Base-by-base conservation (phyloP, 148 eudicot genomes). In the Nepenthes gracilis region DNA sequence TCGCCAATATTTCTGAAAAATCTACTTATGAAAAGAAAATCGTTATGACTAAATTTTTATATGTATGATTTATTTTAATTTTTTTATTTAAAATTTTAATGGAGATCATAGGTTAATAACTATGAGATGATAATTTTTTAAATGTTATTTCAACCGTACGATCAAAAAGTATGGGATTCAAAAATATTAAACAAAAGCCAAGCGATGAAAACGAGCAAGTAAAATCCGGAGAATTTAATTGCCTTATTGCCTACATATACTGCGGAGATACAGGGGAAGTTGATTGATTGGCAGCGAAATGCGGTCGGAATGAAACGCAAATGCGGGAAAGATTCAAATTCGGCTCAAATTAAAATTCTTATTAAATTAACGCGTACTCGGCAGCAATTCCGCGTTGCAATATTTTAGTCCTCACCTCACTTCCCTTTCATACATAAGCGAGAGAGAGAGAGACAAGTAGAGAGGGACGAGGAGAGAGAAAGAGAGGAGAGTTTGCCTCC, bases 291-390 rank as follows among this genome's bases (percentile, higher is more conserved):
- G 35, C 23, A 35, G 36, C 37, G 47, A 60, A 60, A 60, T 60
- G 37, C 53, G 48, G 53, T 45, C 54, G 54, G 54, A 60, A 60
- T 60, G 40, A 23, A 60, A 60, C 10, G 7, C 14, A 60, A 12
- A 45, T 47, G 9, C 53, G 45, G 11, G 5, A 14, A 8, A 60
- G 15, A 45, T 60, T 23, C 49, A 45, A 32, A 38, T 40, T 36
- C 14, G 32, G 33, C 23, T 40, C 8, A 59, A 59, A 33, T 45
- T 32, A 43, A 60, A 60, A 47, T 60, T 50, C 54, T n/a, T 50
- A 50, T n/a, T 50, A 1, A 7, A 37, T 33, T 43, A 3, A 33
- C 15, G 38, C 52, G n/a, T 23, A 33, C 45, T 43, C 51, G 53
- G 43, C 48, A 48, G 63, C 33, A 43, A 60, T 15, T 60, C 50